Conservation (phyloP, 2,329 filamentous ascomycete species). For the Sclerotinia nivalis region DNA sequence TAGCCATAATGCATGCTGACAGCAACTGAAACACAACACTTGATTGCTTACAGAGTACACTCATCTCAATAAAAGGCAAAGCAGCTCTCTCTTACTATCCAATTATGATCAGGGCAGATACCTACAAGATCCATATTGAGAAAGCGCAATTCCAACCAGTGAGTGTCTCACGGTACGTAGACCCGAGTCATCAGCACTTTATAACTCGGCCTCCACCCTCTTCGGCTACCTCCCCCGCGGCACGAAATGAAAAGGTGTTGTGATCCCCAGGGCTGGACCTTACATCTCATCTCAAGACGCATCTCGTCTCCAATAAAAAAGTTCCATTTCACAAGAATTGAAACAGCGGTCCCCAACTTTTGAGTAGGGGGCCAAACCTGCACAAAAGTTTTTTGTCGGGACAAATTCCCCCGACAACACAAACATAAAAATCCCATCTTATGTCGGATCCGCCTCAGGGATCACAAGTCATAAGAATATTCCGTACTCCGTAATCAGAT, state of each 20-base stretch:
- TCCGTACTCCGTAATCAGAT: neutral
- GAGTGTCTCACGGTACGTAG: neutral
- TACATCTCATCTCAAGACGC: neutral
- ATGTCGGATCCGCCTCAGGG: neutral
- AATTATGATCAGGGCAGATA: neutral
- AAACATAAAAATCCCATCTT: neutral
- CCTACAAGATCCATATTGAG: neutral
- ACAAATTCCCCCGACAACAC: neutral
- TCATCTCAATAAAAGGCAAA: neutral
- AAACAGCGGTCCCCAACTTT: slow-evolving; percentile 1
- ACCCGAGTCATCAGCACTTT: slow-evolving; percentile 7
- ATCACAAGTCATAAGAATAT: neutral
- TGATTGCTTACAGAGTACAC: slow-evolving; percentile 2
- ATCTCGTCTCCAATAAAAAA: neutral
- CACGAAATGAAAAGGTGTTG: neutral
- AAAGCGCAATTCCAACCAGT: neutral
- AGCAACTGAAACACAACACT: neutral
- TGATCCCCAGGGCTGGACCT: neutral
- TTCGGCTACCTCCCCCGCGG: neutral
- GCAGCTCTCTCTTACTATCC: neutral
- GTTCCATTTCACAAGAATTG: neutral
- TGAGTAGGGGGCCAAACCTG: neutral
- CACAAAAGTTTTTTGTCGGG: neutral
- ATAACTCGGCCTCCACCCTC: neutral
- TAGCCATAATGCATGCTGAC: slow-evolving; percentile 1